These are phyloP conservation scores for Ensete glaucum DNA, from an alignment of 176 grass and related monocot genomes.

Conservation along the genomic window DNA sequence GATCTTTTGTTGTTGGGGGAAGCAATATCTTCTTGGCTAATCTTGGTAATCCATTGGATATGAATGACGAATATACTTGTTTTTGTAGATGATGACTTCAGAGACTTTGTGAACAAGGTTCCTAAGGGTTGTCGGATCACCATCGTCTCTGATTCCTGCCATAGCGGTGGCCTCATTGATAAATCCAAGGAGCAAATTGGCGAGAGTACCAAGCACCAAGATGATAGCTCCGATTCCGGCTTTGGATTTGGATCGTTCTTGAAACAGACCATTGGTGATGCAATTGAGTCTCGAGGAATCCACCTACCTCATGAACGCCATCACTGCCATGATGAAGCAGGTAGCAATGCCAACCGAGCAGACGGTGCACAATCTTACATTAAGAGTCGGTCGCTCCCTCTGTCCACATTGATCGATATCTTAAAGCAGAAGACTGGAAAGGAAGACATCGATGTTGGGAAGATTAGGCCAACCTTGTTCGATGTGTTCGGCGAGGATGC, in stretches of 20 bases:
- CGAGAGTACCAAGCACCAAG: conserved; percentile 33
- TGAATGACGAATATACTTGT: background rate
- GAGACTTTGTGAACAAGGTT: conserved; percentile 53
- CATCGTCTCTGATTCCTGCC: conserved; percentile 75
- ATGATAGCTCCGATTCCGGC: conserved; percentile 22
- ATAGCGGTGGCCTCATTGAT: conserved; percentile 80
- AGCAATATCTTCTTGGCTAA: background rate
- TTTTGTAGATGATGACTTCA: conserved; percentile 73
- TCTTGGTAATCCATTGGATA: background rate
- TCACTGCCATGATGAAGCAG: background rate
- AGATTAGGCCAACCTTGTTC: conserved; percentile 74
- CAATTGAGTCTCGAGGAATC: conserved; percentile 32
- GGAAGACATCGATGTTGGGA: conserved; percentile 66
- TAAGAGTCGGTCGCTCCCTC: conserved; percentile 52
- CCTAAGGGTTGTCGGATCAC: conserved; percentile 61
- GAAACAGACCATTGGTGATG: conserved; percentile 20
- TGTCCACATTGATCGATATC: conserved; percentile 66
- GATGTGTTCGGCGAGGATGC: conserved; percentile 70
- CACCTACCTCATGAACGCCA: conserved; percentile 23
- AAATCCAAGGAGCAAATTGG: conserved; percentile 89
- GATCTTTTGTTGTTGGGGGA: background rate
- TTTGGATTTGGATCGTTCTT: conserved; percentile 30
- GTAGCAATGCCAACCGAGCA: background rate
- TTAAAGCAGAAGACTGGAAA: conserved; percentile 60
- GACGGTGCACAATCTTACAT: background rate